Evolutionary conservation across 495 filamentous ascomycete species (phyloP), one percentile per base, ranked within the genome.

Genomic region (Thozetella sp.): DNA sequence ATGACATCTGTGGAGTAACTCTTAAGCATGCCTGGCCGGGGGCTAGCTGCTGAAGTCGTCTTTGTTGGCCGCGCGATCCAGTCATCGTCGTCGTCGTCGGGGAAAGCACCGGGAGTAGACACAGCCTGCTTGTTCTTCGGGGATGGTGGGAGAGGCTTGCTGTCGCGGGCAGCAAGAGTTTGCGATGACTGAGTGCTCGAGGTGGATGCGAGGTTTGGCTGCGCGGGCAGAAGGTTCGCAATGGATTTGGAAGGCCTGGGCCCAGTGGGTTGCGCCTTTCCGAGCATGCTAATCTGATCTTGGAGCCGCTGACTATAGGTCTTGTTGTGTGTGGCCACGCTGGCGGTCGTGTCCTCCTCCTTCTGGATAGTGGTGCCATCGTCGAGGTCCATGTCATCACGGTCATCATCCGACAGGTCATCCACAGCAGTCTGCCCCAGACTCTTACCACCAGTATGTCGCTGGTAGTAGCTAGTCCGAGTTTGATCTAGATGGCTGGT

Each of bases 211-310:
- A 48, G 81, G 78, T 30, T 52, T 34, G 60, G 54, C 51, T 75
- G 76, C 23, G 67, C 27, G 2, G 74, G 72, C 25, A 76, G 63
- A 12, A 71, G 67, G 57, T 86, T 78, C 0, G 86, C 77, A 25
- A 92, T 87, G 12, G 88, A 89, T 66, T 93, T 94, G 2, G 88
- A 90, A 2, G 85, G 76, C 50, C 89, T 80, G 26, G 88, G 79
- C 48, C 66, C 71, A 51, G 62, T 73, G 2, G 88, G 78, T 65
- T 93, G 90, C 1, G 86, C 81, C 69, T 97, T 90, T 22, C 93
- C 93, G 20, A 99, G 83, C 86, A 94, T 92, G 67, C 88, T 94
- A 64, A 99, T 97, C 64, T 92, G 90, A 59, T 98, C 96, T 58
- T 96, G 91, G 19, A 99, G 80, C 11, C 89, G 82, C 68, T 97